phyloP scores from a whole-genome alignment of 2,329 filamentous ascomycete species.

The Aureobasidium sp. region DNA sequence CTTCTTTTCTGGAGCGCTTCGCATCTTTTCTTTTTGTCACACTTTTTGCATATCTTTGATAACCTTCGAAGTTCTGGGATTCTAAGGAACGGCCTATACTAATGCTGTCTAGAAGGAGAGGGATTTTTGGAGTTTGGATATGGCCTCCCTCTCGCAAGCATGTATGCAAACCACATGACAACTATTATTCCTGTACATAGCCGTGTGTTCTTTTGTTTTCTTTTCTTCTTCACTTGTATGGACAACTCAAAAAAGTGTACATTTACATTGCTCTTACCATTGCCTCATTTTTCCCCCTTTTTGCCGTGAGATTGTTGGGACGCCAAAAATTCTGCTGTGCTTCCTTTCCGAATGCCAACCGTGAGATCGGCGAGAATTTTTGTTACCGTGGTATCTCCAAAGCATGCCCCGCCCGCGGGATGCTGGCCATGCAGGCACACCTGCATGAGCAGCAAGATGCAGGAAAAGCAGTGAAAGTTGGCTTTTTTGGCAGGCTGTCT shows the following conservation, averaged over 20 bases:
- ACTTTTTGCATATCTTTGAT: constrained; percentile 1
- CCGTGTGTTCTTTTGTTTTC: neutral
- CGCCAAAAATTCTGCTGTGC: neutral
- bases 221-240: neutral
- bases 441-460: neutral
- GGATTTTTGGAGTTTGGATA: constrained; percentile 8
- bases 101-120: constrained; percentile 12
- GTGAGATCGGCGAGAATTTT: neutral
- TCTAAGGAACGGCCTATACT: constrained; percentile 1
- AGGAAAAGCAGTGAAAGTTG: neutral
- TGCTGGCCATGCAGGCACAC: neutral
- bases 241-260: constrained; percentile 8
- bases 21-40: neutral
- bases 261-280: neutral
- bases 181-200: constrained; percentile 6
- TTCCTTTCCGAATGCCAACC: neutral
- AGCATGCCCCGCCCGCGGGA: neutral
- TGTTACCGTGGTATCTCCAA: constrained; percentile 7
- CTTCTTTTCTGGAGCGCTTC: constrained; percentile 6
- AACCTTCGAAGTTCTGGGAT: neutral
- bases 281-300: neutral
- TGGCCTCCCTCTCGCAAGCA: neutral
- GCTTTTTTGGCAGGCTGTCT: neutral
- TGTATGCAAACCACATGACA: neutral
- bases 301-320: neutral